phyloP scores from a whole-genome alignment of 257 asterid genomes.

The Gynochthodes officinalis region DNA sequence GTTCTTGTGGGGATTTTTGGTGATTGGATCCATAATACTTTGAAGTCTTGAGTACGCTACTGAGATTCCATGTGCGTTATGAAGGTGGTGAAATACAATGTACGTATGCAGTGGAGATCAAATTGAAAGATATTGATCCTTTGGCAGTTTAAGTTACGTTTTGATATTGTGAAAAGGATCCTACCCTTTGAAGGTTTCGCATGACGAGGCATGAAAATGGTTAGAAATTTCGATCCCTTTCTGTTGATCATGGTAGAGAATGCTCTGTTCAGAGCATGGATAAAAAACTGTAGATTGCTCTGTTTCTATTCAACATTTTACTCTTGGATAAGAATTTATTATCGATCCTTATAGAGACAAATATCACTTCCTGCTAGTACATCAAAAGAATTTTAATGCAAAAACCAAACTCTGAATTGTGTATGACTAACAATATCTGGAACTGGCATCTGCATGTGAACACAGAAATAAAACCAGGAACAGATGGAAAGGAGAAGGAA shows the following conservation, averaged over 20 bases:
- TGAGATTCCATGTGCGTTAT: background rate
- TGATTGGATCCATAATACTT: slow-evolving; percentile 14
- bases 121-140: background rate
- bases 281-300: background rate
- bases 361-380: background rate
- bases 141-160: background rate
- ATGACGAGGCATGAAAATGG: background rate
- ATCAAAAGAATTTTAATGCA: background rate
- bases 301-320: background rate
- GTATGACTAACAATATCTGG: background rate
- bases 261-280: background rate
- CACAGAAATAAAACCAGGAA: slow-evolving; percentile 2
- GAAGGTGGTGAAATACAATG: background rate
- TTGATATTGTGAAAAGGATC: background rate
- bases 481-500: background rate
- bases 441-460: background rate
- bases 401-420: background rate
- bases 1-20: slow-evolving; percentile 54
- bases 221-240: background rate
- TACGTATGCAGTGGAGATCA: background rate
- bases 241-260: background rate
- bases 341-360: background rate
- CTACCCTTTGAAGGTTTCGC: background rate
- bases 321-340: background rate
- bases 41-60: background rate